Evolutionary conservation across 2,329 filamentous ascomycete species (phyloP), one percentile per base, ranked within the genome.

Genomic region (Colletotrichum neosansevieriae): DNA sequence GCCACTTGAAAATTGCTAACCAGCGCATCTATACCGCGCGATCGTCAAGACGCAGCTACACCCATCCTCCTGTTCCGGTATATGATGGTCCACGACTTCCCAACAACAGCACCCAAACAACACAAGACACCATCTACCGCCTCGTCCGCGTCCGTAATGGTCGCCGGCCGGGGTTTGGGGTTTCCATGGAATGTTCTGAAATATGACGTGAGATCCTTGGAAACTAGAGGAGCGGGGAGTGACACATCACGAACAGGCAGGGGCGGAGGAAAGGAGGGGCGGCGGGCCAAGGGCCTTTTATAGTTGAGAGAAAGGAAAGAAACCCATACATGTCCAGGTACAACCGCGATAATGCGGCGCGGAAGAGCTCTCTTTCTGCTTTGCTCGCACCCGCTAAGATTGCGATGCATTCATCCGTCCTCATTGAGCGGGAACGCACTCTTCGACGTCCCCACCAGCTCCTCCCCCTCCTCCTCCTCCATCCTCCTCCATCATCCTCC

Each of bases 191-290:
- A 68, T 59, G 29, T 19, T 68, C 65, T 47, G 51, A 61, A 68
- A 29, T 58, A 68, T 58, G 65, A 68, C 60, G 60, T 68, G 65
- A 68, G 65, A 68, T 42, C 47, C 36, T 51, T 19, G 34, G 47
- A 24, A 36, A 36, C 36, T 10, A 21, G 51, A 11, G 36, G 36
- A 36, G 34, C 32, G 42, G 32, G 34, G 21, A 58, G n/a, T 38
- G 47, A 45, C 45, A 61, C 58, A 61, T 61, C 47, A 61, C n/a
- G 40, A 24, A 47, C 53, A 54, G 34, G 21, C 21, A 21, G 49
- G 49, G 29, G 29, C 1, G 29, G 6, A 7, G 1, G 29, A 2
- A 1, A 24, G 6, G 29, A 29, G 7, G 32, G 53, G 42, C 7
- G 10, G 6, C 36, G 13, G 15, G 10, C 6, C 36, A 15, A n/a